These are phyloP conservation scores for Panaeolus cyanescens DNA, from an alignment of 768 basidiomycete species.

Conservation along the genomic window DNA sequence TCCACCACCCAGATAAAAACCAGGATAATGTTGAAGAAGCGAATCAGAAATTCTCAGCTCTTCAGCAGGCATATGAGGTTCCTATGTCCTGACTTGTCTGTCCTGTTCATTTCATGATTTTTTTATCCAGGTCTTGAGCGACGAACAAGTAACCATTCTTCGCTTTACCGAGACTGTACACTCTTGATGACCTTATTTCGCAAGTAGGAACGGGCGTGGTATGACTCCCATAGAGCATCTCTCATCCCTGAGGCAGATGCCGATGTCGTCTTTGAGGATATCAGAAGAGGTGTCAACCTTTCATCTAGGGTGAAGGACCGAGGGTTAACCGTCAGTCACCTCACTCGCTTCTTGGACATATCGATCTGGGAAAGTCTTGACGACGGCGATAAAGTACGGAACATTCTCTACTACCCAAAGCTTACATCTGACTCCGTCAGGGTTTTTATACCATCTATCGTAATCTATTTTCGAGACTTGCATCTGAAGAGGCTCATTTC, in stretches of 20 bases:
- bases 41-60: constrained; percentile 79
- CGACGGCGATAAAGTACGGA: constrained; percentile 59
- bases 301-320: constrained; percentile 56
- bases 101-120: not conserved
- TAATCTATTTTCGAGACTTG: constrained; percentile 81
- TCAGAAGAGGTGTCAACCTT: constrained; percentile 66
- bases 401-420: not conserved
- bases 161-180: not conserved
- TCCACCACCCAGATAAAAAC: constrained; percentile 92
- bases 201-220: constrained; percentile 96
- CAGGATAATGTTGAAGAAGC: constrained; percentile 78
- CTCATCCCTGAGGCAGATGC: constrained; percentile 83
- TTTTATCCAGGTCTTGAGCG: constrained; percentile 74
- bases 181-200: constrained; percentile 17
- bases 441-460: constrained; percentile 90
- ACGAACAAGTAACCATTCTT: constrained; percentile 71
- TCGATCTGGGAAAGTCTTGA: constrained; percentile 67
- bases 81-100: constrained; percentile 1
- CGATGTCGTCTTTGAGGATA: constrained; percentile 82
- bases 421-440: constrained; percentile 37
- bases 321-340: constrained; percentile 78
- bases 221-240: constrained; percentile 88
- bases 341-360: constrained; percentile 83
- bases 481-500: constrained; percentile 71
- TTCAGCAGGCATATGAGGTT: constrained; percentile 98